phyloP scores from a whole-genome alignment of 345 rosid genomes.

The Eucalyptus urophylla region DNA sequence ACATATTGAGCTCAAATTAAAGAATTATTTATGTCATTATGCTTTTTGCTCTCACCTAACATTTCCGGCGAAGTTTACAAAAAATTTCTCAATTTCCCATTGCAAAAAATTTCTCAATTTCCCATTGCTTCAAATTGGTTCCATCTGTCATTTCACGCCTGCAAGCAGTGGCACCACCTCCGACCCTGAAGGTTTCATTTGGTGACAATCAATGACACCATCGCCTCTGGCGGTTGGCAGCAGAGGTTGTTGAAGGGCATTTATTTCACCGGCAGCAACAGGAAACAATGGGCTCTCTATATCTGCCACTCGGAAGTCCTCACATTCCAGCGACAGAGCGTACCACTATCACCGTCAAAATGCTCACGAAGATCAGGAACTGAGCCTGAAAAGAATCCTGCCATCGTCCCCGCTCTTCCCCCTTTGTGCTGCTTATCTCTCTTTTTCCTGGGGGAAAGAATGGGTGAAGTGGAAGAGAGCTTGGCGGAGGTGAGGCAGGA shows the following conservation, averaged over 20 bases:
- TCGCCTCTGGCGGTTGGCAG: background rate
- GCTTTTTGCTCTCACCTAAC: background rate
- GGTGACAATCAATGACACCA: background rate
- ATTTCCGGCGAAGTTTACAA: background rate
- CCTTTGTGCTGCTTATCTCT: no score
- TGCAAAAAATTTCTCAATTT: background rate
- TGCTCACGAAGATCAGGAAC: background rate
- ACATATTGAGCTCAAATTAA: no score
- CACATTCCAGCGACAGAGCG: background rate
- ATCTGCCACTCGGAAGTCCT: background rate
- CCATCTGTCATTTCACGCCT: background rate
- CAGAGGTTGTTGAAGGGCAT: background rate
- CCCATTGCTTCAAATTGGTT: background rate
- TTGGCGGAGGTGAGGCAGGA: slow-evolving; percentile 39
- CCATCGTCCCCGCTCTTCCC: background rate
- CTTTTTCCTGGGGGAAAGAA: background rate
- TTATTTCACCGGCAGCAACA: background rate
- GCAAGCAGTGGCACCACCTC: background rate
- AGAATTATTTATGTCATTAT: no score
- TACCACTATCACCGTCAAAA: background rate
- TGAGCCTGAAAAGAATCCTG: background rate
- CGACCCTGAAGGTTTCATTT: background rate
- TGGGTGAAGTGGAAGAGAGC: background rate
- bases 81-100: no score
- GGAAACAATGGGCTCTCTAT: background rate